A percentile compares a stretch with the other conserved stretches of the same genome.
These are phyloP conservation scores for Fomitopsis pinicola DNA, from an alignment of 1,284 basidiomycete genomes.

Conservation along the genomic window DNA sequence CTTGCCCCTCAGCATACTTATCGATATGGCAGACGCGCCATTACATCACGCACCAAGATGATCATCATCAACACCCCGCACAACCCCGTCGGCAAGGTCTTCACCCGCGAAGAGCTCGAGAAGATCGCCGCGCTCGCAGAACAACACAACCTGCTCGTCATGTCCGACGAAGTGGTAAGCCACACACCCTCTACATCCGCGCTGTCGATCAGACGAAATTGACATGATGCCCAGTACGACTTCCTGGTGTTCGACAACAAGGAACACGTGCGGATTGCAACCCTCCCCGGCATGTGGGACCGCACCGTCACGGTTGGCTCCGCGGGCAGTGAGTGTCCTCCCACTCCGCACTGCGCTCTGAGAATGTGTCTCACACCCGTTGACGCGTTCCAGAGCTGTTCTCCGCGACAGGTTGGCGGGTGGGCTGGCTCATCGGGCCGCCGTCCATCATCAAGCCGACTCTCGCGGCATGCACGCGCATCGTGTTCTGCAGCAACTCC, in stretches of 20 bases:
- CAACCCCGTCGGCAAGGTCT: conserved; percentile 96
- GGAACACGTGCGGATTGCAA: conserved; percentile 90
- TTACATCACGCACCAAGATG: conserved; percentile 86
- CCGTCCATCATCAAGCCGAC: conserved; percentile 81
- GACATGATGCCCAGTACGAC: conserved; percentile 68
- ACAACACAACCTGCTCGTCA: conserved; percentile 90
- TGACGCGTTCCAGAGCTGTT: conserved; percentile 71
- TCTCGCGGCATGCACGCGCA: conserved; percentile 87
- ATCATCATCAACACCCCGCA: conserved; percentile 95
- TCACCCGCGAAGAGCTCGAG: conserved; percentile 79
- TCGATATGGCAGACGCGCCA: conserved; percentile 51
- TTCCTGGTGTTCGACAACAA: conserved; percentile 86
- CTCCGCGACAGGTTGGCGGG: conserved; percentile 96
- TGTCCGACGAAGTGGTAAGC: conserved; percentile 94
- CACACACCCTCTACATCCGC: not conserved
- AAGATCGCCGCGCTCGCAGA: conserved; percentile 84
- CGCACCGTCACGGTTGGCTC: conserved; percentile 82
- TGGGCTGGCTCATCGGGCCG: conserved; percentile 95
- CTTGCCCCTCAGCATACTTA: not conserved
- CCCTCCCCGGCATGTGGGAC: conserved; percentile 97
- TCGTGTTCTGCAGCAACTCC: conserved; percentile 93
- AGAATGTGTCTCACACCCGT: conserved; percentile 1
- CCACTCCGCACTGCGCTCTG: not conserved
- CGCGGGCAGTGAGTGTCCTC: conserved; percentile 59
- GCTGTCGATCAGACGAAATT: not conserved